Percentiles rank a stretch among this genome's conserved stretches.
These are phyloP conservation scores for Phlebiopsis flavidoalba DNA, from an alignment of 768 basidiomycete species.

Conservation along the genomic window DNA sequence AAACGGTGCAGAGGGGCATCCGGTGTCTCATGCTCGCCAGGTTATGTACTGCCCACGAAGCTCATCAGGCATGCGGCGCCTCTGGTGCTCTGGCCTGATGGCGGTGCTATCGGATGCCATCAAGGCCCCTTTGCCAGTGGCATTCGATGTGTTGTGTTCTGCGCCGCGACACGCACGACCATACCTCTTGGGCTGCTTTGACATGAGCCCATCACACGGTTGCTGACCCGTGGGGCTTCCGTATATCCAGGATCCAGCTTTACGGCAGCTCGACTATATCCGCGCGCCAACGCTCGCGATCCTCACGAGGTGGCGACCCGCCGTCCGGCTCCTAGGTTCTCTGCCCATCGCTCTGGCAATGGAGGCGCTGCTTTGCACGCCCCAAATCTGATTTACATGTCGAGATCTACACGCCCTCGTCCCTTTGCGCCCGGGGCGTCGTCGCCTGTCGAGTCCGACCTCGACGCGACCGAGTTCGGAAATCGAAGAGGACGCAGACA, in stretches of 20 bases:
- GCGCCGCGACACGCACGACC: background rate
- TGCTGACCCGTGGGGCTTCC: background rate
- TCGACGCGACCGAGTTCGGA: conserved; percentile 2
- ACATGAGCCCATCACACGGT: background rate
- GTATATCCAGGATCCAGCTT: background rate
- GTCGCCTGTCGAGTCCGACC: background rate
- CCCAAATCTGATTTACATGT: background rate
- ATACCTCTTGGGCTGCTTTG: background rate
- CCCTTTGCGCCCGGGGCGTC: background rate
- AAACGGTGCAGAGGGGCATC: background rate
- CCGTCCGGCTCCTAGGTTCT: too few species aligned
- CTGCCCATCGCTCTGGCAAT: background rate
- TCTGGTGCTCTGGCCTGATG: background rate
- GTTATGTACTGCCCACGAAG: background rate
- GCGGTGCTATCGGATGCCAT: conserved; percentile 5
- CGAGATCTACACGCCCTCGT: conserved; percentile 9
- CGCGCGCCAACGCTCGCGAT: conserved; percentile 3
- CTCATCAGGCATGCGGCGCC: background rate
- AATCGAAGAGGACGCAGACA: conserved; percentile 7
- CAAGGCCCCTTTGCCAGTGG: background rate
- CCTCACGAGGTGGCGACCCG: background rate
- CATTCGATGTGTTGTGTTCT: background rate
- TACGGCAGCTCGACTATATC: conserved; percentile 4
- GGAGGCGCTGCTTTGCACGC: background rate
- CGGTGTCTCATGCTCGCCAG: background rate